A percentile compares a stretch with the other conserved stretches of the same genome.
Evolutionary conservation across 805 yeast genomes (phyloP).

Genomic region (Metschnikowia proteae): DNA sequence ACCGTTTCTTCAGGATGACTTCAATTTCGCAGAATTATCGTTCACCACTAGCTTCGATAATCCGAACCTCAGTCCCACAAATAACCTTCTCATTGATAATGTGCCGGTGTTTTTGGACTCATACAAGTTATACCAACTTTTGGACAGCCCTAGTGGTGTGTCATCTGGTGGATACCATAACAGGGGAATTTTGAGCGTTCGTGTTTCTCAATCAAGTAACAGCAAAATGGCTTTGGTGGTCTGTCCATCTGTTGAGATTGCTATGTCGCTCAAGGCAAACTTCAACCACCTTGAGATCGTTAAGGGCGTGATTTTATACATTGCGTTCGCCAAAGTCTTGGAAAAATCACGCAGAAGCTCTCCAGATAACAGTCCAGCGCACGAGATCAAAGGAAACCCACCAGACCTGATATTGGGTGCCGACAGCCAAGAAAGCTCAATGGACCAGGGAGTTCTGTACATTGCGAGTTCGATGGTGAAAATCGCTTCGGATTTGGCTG

Average conservation of each 20-base stretch:
- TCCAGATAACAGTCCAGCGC: background rate
- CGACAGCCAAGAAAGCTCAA: background rate
- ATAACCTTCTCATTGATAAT: conserved; percentile 73
- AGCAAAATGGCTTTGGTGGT: conserved; percentile 52
- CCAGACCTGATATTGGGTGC: background rate
- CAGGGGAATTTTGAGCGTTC: conserved; percentile 56
- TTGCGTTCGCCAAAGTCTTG: conserved; percentile 77
- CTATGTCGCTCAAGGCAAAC: conserved; percentile 73
- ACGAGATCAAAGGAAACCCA: background rate
- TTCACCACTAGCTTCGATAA: conserved; percentile 73
- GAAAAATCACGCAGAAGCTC: conserved; percentile 19
- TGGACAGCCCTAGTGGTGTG: conserved; percentile 28
- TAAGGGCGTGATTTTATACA: conserved; percentile 71
- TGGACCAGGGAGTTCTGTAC: background rate
- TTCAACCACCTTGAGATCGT: conserved; percentile 80
- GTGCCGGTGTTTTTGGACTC: conserved; percentile 70
- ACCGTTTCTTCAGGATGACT: conserved; percentile 47
- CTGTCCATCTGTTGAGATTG: conserved; percentile 66
- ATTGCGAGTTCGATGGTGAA: background rate
- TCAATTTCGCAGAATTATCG: conserved; percentile 54
- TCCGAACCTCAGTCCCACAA: conserved; percentile 68
- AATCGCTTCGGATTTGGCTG: conserved; percentile 3
- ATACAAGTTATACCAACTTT: conserved; percentile 26
- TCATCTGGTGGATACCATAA: conserved; percentile 56
- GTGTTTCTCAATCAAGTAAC: conserved; percentile 19